Percentiles rank a stretch among this genome's conserved stretches.
These are phyloP conservation scores for Teunomyces panamensis DNA, from an alignment of 805 yeast genomes.

Conservation along the genomic window DNA sequence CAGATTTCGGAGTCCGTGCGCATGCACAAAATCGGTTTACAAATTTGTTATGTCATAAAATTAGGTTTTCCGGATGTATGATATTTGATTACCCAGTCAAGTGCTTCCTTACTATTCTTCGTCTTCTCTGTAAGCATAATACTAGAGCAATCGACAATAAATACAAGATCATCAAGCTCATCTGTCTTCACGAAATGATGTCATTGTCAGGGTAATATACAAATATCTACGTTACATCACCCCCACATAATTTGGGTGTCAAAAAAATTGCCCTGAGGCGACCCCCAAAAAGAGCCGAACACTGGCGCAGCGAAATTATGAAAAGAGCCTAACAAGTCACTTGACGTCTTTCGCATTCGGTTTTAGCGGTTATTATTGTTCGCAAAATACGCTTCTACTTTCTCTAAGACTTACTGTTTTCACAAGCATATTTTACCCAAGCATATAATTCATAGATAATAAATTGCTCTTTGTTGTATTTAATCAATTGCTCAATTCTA, in stretches of 20 bases:
- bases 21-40: background rate
- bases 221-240: background rate
- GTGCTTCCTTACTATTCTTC: background rate
- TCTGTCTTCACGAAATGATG: background rate
- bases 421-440: too few species aligned
- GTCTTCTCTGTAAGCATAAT: background rate
- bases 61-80: background rate
- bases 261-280: background rate
- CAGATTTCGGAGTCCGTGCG: conserved; percentile 15
- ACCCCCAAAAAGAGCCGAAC: background rate
- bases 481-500: too few species aligned
- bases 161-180: background rate
- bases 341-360: background rate
- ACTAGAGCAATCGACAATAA: background rate
- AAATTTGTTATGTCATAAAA: background rate
- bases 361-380: background rate
- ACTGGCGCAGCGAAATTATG: background rate
- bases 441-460: too few species aligned
- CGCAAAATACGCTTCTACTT: background rate
- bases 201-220: background rate
- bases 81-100: background rate
- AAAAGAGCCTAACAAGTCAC: background rate
- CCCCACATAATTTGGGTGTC: background rate
- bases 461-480: too few species aligned
- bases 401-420: too few species aligned